phyloP scores from a whole-genome alignment of 805 yeast genomes.

The Zygosaccharomyces gambellarensis region DNA sequence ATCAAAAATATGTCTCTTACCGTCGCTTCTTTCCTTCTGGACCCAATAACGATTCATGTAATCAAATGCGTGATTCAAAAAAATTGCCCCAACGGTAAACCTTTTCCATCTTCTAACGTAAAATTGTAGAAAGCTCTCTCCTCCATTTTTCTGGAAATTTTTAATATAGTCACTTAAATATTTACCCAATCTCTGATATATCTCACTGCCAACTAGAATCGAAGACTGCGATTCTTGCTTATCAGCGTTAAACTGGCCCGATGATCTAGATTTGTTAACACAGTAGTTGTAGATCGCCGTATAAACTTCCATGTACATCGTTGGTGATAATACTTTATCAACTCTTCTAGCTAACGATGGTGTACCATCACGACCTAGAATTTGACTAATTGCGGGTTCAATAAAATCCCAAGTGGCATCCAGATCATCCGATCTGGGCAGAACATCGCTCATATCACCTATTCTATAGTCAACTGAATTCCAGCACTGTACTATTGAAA shows the following conservation, averaged over 20 bases:
- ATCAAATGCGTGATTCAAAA: conserved; percentile 87
- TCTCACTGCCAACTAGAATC: conserved; percentile 79
- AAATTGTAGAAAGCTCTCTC: conserved; percentile 70
- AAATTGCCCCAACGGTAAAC: conserved; percentile 85
- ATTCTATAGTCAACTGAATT: background rate
- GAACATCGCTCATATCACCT: conserved; percentile 24
- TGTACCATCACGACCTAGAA: conserved; percentile 54
- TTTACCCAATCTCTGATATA: conserved; percentile 64
- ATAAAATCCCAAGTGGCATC: conserved; percentile 72
- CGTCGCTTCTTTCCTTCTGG: conserved; percentile 90
- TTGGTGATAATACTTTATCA: conserved; percentile 57
- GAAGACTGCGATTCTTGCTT: conserved; percentile 36
- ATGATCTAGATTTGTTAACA: conserved; percentile 63
- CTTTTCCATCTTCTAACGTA: conserved; percentile 88
- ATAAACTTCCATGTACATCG: conserved; percentile 84
- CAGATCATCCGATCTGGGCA: conserved; percentile 58
- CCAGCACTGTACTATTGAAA: background rate
- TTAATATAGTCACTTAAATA: conserved; percentile 61
- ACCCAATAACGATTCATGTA: conserved; percentile 98
- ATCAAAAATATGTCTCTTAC: conserved; percentile 83
- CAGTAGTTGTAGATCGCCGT: conserved; percentile 92
- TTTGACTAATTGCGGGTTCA: conserved; percentile 68
- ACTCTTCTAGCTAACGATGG: conserved; percentile 35
- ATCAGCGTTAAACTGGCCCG: conserved; percentile 39
- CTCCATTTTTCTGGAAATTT: conserved; percentile 44